These are phyloP conservation scores for Physcomitrium patens DNA, from an alignment of 225 moss, liverwort and hornwort species.

Conservation along the genomic window DNA sequence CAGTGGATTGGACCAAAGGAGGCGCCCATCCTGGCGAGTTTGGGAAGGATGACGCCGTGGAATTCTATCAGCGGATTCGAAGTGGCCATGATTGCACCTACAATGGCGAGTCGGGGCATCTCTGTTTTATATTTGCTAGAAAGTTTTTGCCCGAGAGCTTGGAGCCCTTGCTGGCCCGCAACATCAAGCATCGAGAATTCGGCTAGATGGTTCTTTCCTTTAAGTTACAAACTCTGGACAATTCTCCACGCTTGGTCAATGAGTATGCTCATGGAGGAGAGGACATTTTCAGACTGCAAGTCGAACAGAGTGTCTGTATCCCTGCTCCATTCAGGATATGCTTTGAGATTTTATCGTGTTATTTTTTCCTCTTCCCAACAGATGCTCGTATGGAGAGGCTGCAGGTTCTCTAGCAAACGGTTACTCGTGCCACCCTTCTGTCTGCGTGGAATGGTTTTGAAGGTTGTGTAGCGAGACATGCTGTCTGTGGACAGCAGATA, in stretches of 20 bases:
- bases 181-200: too few species aligned
- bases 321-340: slow-evolving; percentile 10
- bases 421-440: not conserved
- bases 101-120: slow-evolving; percentile 46
- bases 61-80: slow-evolving; percentile 43
- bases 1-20: slow-evolving; percentile 61
- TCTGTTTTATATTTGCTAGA: slow-evolving; percentile 60
- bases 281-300: not conserved
- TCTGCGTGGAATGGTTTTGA: not conserved
- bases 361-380: not conserved
- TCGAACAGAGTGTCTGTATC: not conserved
- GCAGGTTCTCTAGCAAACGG: not conserved
- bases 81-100: slow-evolving; percentile 37
- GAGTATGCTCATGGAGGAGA: not conserved
- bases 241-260: too few species aligned
- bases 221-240: too few species aligned
- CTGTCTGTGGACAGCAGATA: not conserved
- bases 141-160: slow-evolving; percentile 62
- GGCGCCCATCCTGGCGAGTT: slow-evolving; percentile 58
- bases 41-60: slow-evolving; percentile 43
- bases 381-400: slow-evolving; percentile 7
- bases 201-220: too few species aligned
- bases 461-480: not conserved
- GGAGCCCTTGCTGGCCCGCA: slow-evolving; percentile 39
- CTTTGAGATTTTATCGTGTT: not conserved